Percentiles rank a stretch among this genome's conserved stretches.
Evolutionary conservation across 1,139 yeast genomes (phyloP).

Genomic region (Suhomyces bolitotheri): DNA sequence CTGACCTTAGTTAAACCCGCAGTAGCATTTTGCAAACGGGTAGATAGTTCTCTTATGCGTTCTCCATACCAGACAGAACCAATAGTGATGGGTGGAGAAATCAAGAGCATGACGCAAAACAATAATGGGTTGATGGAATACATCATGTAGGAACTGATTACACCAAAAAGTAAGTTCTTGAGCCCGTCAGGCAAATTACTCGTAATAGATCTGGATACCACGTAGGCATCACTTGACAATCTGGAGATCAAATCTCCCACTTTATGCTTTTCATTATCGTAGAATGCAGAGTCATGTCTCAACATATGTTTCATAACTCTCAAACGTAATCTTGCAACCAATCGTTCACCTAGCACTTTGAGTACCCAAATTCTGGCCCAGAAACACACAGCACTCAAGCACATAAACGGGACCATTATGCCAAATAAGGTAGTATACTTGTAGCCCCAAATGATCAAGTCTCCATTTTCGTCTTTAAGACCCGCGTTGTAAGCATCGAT

Average conservation of each 20-base stretch:
- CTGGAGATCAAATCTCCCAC: slow-evolving; percentile 58
- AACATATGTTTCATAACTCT: slow-evolving; percentile 51
- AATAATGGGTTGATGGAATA: slow-evolving; percentile 45
- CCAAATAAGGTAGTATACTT: slow-evolving; percentile 43
- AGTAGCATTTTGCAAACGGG: slow-evolving; percentile 47
- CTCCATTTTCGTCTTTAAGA: slow-evolving; percentile 41
- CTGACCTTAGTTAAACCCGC: slow-evolving; percentile 49
- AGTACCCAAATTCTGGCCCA: slow-evolving; percentile 54
- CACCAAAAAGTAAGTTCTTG: slow-evolving; percentile 47
- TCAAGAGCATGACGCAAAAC: slow-evolving; percentile 51
- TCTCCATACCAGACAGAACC: slow-evolving; percentile 54
- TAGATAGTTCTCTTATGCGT: slow-evolving; percentile 44
- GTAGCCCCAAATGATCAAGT: slow-evolving; percentile 48
- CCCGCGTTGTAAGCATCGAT: slow-evolving; percentile 46
- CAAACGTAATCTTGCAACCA: slow-evolving; percentile 47
- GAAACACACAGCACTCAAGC: slow-evolving; percentile 44
- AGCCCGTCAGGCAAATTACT: slow-evolving; percentile 50
- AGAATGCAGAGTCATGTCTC: slow-evolving; percentile 53
- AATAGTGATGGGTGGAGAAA: slow-evolving; percentile 55
- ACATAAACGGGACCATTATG: slow-evolving; percentile 50
- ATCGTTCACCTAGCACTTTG: slow-evolving; percentile 38
- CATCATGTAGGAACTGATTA: slow-evolving; percentile 51
- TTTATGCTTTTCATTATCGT: slow-evolving; percentile 53
- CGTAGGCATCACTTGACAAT: slow-evolving; percentile 56
- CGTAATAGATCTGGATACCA: slow-evolving; percentile 49